Evolutionary conservation across 129 eudicot genomes (phyloP).

Genomic region (Cynara cardunculus): DNA sequence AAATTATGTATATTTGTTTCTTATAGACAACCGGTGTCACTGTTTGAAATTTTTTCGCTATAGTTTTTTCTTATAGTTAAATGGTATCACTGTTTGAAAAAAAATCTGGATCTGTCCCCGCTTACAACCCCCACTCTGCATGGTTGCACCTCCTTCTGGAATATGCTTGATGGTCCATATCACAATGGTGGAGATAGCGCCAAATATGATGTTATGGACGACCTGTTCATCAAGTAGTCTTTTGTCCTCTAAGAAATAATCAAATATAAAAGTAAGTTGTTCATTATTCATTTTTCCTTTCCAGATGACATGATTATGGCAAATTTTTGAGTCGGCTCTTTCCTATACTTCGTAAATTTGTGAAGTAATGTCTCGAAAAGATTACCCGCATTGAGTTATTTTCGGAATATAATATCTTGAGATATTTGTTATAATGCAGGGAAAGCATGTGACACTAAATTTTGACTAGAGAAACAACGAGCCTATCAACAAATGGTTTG

Average conservation of each 20-base stretch:
- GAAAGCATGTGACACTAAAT: slow-evolving; percentile 39
- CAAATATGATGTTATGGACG: slow-evolving; percentile 43
- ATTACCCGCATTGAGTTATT: slow-evolving; percentile 35
- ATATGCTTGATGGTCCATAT: slow-evolving; percentile 34
- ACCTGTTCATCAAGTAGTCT: slow-evolving; percentile 32
- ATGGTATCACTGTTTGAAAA: too few relatives aligned
- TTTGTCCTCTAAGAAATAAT: slow-evolving; percentile 25
- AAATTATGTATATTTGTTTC: too few relatives aligned
- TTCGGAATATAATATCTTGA: slow-evolving; percentile 33
- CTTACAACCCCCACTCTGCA: too few relatives aligned
- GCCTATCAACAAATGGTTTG: slow-evolving; percentile 24
- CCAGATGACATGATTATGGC: slow-evolving; percentile 8
- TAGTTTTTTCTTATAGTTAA: too few relatives aligned
- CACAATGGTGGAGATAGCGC: slow-evolving; percentile 37
- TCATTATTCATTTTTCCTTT: slow-evolving; percentile 17
- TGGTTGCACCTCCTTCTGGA: too few relatives aligned
- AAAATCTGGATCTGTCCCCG: too few relatives aligned
- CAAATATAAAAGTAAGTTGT: slow-evolving; percentile 22
- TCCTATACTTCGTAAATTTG: slow-evolving; percentile 36
- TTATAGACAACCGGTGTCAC: too few relatives aligned
- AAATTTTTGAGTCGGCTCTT: slow-evolving; percentile 16
- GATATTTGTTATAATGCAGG: slow-evolving; percentile 26
- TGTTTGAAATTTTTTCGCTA: too few relatives aligned
- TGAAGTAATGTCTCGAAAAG: slow-evolving; percentile 33
- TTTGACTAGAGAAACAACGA: slow-evolving; percentile 36